Conservation (phyloP, 306 rosid genomes). For the Dicorynia guianensis region DNA sequence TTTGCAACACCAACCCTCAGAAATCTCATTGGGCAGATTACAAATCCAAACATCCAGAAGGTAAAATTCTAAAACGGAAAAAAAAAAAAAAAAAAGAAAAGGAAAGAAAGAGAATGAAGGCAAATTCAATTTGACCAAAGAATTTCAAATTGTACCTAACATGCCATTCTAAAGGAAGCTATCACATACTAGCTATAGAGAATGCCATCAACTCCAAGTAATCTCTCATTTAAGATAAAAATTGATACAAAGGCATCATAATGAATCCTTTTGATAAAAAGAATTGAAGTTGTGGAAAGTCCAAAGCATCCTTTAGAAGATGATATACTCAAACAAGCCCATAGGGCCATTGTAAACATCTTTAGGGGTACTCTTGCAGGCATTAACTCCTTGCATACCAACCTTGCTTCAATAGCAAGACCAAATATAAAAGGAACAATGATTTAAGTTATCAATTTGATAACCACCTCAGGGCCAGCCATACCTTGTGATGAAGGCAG, state of each 20-base stretch:
- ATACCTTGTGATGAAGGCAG: conserved; percentile 36
- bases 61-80: not conserved
- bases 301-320: conserved; percentile 47
- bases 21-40: conserved; percentile 34
- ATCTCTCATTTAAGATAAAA: conserved; percentile 49
- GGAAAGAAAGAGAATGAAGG: conserved; percentile 19
- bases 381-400: conserved; percentile 45
- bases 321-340: conserved; percentile 16
- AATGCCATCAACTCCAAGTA: conserved; percentile 68
- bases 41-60: conserved; percentile 10
- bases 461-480: conserved; percentile 23
- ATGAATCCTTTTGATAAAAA: conserved; percentile 41
- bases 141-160: conserved; percentile 71
- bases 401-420: conserved; percentile 69
- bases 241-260: conserved; percentile 52
- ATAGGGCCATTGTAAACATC: conserved; percentile 39
- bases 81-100: conserved; percentile 20
- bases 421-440: conserved; percentile 44
- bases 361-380: conserved; percentile 40
- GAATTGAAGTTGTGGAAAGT: conserved; percentile 40
- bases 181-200: conserved; percentile 38
- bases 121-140: conserved; percentile 54
- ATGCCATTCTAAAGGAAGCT: conserved; percentile 48
- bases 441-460: conserved; percentile 38
- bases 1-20: conserved; percentile 20